Conservation (phyloP, 2,329 filamentous ascomycete genomes). For the Sporothrix curviconia region DNA sequence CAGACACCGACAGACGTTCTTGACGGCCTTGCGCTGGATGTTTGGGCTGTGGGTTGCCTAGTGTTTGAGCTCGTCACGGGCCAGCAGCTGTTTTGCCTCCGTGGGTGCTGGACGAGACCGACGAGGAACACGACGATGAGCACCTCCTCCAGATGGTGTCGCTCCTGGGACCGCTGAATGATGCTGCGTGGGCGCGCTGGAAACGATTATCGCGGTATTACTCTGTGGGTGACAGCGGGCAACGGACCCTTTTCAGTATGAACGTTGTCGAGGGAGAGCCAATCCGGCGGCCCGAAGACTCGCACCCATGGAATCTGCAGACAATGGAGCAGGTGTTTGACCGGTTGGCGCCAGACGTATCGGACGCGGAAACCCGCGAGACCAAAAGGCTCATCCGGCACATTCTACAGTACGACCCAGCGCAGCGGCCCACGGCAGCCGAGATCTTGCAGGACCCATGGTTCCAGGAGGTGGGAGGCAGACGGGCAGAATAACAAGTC, state of each 20-base stretch:
- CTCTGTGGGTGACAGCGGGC: too few relatives aligned
- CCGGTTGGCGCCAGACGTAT: not conserved
- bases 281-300: too few relatives aligned
- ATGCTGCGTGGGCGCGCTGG: not conserved
- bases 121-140: not conserved
- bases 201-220: not conserved
- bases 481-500: too few relatives aligned
- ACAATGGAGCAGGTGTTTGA: not conserved
- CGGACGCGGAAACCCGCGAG: not conserved
- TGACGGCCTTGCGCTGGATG: not conserved
- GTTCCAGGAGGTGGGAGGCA: too few relatives aligned
- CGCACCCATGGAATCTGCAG: too few relatives aligned
- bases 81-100: not conserved
- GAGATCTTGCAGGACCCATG: slow-evolving; percentile 3
- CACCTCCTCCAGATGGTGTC: not conserved
- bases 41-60: slow-evolving; percentile 12
- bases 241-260: too few relatives aligned
- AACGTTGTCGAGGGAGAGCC: too few relatives aligned
- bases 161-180: not conserved
- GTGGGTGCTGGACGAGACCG: not conserved
- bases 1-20: not conserved
- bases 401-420: not conserved
- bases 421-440: not conserved
- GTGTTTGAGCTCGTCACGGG: slow-evolving; percentile 8
- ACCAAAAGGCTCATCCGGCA: not conserved